Percentiles rank a stretch among this genome's conserved stretches.
Evolutionary conservation across 2,329 filamentous ascomycete species (phyloP).

Genomic region (Keithomyces neogunnii): DNA sequence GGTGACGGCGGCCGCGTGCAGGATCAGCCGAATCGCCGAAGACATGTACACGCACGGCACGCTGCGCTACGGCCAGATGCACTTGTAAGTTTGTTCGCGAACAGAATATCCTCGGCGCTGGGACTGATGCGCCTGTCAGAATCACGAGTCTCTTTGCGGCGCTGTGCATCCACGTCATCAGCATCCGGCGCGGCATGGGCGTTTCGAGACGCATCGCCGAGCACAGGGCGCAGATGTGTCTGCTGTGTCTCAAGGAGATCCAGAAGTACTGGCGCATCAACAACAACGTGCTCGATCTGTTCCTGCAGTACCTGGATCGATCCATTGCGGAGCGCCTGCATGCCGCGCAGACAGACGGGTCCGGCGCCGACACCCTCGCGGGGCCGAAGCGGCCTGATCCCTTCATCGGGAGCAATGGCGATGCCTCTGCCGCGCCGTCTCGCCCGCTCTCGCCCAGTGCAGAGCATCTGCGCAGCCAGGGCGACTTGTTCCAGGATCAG

Average conservation of each 20-base stretch:
- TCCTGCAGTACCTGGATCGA: slow-evolving; percentile 28
- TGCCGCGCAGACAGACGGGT: slow-evolving; percentile 11
- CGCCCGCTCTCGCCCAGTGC: slow-evolving; percentile 4
- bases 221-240: slow-evolving; percentile 28
- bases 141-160: slow-evolving; percentile 29
- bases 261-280: slow-evolving; percentile 33
- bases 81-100: slow-evolving; percentile 17
- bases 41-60: slow-evolving; percentile 27
- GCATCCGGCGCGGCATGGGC: slow-evolving; percentile 23
- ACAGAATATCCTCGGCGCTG: background rate
- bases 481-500: slow-evolving; percentile 24
- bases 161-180: slow-evolving; percentile 28
- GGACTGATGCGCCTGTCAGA: slow-evolving; percentile 10
- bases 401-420: slow-evolving; percentile 1
- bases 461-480: slow-evolving; percentile 12
- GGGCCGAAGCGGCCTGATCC: slow-evolving; percentile 3
- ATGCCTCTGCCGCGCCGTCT: background rate
- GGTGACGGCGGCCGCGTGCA: slow-evolving; percentile 23
- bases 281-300: slow-evolving; percentile 29
- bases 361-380: background rate
- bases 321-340: slow-evolving; percentile 27
- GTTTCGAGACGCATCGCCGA: slow-evolving; percentile 26
- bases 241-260: slow-evolving; percentile 27
- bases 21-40: slow-evolving; percentile 28
- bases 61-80: slow-evolving; percentile 28